Evolutionary conservation across 306 rosid species (phyloP).

Genomic region (Acacia acuminata): DNA sequence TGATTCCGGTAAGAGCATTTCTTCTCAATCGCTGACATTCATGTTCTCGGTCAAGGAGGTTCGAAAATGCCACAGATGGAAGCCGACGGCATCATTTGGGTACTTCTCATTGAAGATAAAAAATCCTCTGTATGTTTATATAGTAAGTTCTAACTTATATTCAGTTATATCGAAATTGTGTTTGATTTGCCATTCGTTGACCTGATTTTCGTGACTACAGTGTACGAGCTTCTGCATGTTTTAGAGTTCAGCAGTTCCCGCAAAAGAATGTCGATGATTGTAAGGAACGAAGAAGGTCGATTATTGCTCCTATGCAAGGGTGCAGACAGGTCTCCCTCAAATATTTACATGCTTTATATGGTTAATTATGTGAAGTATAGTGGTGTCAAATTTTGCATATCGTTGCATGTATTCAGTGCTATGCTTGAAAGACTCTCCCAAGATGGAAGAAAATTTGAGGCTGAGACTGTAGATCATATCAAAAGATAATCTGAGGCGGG

Average conservation of each 20-base stretch:
- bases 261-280: slow-evolving; percentile 93
- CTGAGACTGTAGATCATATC: too few species aligned
- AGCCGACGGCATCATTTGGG: too few species aligned
- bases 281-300: slow-evolving; percentile 61
- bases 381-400: slow-evolving; percentile 34
- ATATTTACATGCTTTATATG: slow-evolving; percentile 26
- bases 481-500: too few species aligned
- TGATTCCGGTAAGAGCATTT: too few species aligned
- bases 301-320: slow-evolving; percentile 85
- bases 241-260: slow-evolving; percentile 88
- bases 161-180: slow-evolving; percentile 1
- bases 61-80: too few species aligned
- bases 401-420: slow-evolving; percentile 50
- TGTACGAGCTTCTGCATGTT: slow-evolving; percentile 69
- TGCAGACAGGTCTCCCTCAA: slow-evolving; percentile 79
- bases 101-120: too few species aligned
- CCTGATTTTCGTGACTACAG: slow-evolving; percentile 47
- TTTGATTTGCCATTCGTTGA: slow-evolving; percentile 26
- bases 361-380: slow-evolving; percentile 15
- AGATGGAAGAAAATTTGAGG: slow-evolving; percentile 60
- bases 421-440: slow-evolving; percentile 78
- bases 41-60: too few species aligned
- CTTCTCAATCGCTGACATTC: too few species aligned
- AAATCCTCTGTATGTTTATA: neutral
- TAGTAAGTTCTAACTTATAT: slow-evolving; percentile 6